These are phyloP conservation scores for Fimicolochytrium jonesii DNA, from an alignment of 192 early-diverging fungal species.

Conservation along the genomic window DNA sequence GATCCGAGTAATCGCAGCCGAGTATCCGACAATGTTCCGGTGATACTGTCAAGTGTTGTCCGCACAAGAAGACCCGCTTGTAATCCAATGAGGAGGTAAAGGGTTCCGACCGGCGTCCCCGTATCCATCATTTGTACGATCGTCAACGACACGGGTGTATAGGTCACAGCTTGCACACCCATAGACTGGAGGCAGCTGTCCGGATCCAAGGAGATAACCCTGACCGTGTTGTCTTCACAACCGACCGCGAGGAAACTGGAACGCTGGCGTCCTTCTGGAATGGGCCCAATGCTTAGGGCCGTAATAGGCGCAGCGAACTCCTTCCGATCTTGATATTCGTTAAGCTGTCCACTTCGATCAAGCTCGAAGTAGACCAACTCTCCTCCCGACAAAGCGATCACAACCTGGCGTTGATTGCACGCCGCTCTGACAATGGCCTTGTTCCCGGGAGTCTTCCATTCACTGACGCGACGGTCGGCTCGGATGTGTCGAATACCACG, in stretches of 20 bases:
- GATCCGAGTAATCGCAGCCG: constrained; percentile 84
- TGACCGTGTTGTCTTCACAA: constrained; percentile 87
- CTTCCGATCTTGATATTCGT: constrained; percentile 80
- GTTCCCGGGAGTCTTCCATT: constrained; percentile 85
- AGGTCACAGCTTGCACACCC: constrained; percentile 49
- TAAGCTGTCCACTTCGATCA: constrained; percentile 72
- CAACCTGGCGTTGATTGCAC: constrained; percentile 75
- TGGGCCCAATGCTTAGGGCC: constrained; percentile 72
- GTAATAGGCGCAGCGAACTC: constrained; percentile 68
- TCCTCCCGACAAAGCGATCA: constrained; percentile 76
- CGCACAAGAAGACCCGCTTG: constrained; percentile 86
- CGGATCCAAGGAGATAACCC: constrained; percentile 80
- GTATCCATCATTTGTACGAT: constrained; percentile 79
- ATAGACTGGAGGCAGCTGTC: constrained; percentile 71
- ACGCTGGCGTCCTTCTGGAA: constrained; percentile 70
- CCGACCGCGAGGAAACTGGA: constrained; percentile 82
- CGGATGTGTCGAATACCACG: constrained; percentile 86
- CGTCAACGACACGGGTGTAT: constrained; percentile 67
- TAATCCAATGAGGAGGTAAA: constrained; percentile 84
- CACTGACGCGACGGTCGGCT: constrained; percentile 80
- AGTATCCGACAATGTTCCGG: constrained; percentile 77
- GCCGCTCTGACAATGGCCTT: constrained; percentile 73
- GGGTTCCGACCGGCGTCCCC: constrained; percentile 53
- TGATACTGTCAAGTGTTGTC: constrained; percentile 74
- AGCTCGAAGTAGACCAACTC: constrained; percentile 94